Evolutionary conservation across 345 rosid genomes (phyloP), one percentile per base, ranked within the genome.

Genomic region (Sapria himalayana): DNA sequence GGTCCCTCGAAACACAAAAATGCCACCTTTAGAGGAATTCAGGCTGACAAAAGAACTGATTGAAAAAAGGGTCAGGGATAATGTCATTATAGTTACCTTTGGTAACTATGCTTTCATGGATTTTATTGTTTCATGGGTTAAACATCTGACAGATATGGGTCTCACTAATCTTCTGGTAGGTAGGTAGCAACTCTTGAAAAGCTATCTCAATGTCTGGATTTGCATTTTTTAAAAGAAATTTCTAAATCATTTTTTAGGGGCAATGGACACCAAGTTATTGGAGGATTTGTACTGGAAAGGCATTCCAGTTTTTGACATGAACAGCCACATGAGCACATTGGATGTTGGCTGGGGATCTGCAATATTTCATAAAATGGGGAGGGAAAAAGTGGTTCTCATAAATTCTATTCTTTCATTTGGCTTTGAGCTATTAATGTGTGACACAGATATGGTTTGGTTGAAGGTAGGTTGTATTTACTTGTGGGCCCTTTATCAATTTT

Each of bases 331-430:
- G 86, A 84, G 92, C 56, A 71, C 95, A 11, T 49, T 65, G 25
- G 99, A 89, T 64, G 93, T 84, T 24, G 99, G 99, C 11, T 89
- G 99, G 99, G 99, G 99, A n/a, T 64, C 93, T 16, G 86, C 93
- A 0, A 72, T 86, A 21, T 89, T 89, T 54, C 99, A 89, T 56
- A 89, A 84, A 62, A 84, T 89, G 99, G 99, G 95, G 41, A 76
- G 99, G 73, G 95, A 89, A 55, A 89, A 89, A 67, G 95, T 81
- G 22, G 49, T 84, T 54, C 72, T 89, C 44, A 79, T 89, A 17
- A 82, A 89, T 49, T 56, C 74, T n/a, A 61, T 89, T 44, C 81
- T 89, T 16, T 92, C 95, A 38, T 79, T 52, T 52, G 98, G 98
- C 37, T 67, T 41, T 46, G 98, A 89, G 61, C 60, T 89, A 41